Conservation (phyloP, 2,329 filamentous ascomycete species). For the Hymenoscyphus fructigenus region DNA sequence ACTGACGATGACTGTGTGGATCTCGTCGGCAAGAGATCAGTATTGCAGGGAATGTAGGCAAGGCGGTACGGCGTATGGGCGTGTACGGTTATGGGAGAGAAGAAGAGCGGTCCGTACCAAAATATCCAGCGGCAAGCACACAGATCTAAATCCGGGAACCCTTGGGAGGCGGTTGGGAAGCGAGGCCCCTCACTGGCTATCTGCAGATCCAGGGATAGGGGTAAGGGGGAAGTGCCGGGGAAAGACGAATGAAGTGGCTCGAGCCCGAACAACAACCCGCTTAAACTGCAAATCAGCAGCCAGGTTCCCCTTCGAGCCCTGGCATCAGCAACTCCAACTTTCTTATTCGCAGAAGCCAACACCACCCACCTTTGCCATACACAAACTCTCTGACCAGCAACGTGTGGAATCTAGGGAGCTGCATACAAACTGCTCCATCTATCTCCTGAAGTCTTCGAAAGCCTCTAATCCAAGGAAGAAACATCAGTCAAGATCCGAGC, state of each 20-base stretch:
- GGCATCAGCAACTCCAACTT: neutral
- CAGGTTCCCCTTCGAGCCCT: neutral
- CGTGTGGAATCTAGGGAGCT: neutral
- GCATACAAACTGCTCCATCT: neutral
- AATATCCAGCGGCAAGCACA: constrained; percentile 4
- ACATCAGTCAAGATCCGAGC: constrained; percentile 1
- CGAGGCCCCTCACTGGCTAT: constrained; percentile 7
- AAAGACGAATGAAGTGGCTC: neutral
- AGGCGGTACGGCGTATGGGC: constrained; percentile 3
- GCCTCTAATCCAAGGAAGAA: neutral
- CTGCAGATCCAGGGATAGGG: neutral
- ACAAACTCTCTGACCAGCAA: neutral
- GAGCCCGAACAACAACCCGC: neutral
- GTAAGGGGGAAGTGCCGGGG: neutral
- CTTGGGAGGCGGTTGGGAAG: neutral
- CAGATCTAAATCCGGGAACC: constrained; percentile 5
- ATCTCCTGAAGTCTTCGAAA: too few species aligned
- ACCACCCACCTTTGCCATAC: neutral
- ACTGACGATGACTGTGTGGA: constrained; percentile 7
- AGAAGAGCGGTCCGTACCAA: neutral
- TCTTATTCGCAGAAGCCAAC: constrained; percentile 2
- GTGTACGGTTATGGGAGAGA: neutral
- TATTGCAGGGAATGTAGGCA: neutral
- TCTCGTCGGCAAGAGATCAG: neutral
- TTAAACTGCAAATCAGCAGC: neutral